Conservation (phyloP, 2,329 filamentous ascomycete genomes). For the Fusarium subtropicale region DNA sequence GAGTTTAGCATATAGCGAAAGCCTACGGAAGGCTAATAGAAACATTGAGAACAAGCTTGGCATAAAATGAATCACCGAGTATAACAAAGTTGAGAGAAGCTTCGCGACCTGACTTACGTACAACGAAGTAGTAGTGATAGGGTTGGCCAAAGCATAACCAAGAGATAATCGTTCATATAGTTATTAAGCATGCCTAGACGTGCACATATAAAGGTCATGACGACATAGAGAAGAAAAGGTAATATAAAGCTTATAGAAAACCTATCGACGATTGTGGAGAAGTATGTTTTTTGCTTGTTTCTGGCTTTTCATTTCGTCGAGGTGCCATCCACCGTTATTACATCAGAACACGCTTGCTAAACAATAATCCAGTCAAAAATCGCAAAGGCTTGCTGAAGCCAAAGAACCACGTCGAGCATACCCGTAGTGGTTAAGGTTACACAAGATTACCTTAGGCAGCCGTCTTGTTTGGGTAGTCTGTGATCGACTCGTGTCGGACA, state of each 20-base stretch:
- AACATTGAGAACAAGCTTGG: not conserved
- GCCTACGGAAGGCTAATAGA: not conserved
- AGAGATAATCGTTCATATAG: not conserved
- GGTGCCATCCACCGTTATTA: slow-evolving; percentile 14
- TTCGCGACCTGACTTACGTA: not conserved
- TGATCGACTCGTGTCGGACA: slow-evolving; percentile 43
- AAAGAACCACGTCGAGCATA: not conserved
- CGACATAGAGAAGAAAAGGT: not conserved
- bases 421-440: not conserved
- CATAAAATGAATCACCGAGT: not conserved
- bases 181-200: not conserved
- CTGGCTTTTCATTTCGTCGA: slow-evolving; percentile 7
- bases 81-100: not conserved
- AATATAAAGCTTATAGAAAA: slow-evolving; percentile 6
- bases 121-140: not conserved
- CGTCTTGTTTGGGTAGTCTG: slow-evolving; percentile 34
- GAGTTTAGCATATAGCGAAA: not conserved
- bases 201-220: not conserved
- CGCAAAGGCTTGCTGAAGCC: not conserved
- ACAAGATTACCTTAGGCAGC: slow-evolving; percentile 9
- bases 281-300: not conserved
- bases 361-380: slow-evolving; percentile 6
- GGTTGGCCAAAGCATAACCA: too few species aligned
- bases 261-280: not conserved
- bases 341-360: slow-evolving; percentile 33